Base-by-base conservation (phyloP, 306 rosid genomes). In the Prunus dulcis region DNA sequence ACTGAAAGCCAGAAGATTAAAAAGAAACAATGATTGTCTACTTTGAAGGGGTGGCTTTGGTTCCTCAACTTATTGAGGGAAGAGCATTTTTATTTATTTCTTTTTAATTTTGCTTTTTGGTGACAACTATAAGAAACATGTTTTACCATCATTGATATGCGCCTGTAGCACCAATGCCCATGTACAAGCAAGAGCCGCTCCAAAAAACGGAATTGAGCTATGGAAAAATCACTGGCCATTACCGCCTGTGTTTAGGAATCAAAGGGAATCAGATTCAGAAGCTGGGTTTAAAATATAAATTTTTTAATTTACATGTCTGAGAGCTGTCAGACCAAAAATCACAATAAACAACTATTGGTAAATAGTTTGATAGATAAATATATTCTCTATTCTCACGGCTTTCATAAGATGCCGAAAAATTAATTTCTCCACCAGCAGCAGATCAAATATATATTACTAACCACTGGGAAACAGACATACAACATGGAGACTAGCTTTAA, bases 121-220 rank as follows among this genome's bases (percentile, higher is more conserved):
- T 66, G 3, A 17, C 69, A 76, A 69, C 27, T 47, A 57, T 18
- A 66, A 62, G 61, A 69, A 69, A 80, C 18, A 82, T 73, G 69
- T n/a, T 84, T 81, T 91, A 91, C 98, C 98, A 93, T 91, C 98
- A 91, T 85, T 56, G 97, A 83, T 80, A 91, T 93, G 79, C 96
- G 81, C 62, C 98, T 83, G 77, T 93, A 91, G 75, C 98, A 93
- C 98, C 98, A 91, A 69, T 93, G 97, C 60, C 98, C 98, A 50
- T 93, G 97, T 22, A 93, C 93, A 88, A 91, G 77, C 87, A 93
- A 87, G 76, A 93, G 83, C 11, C 92, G 93, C 84, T 93, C 98
- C 81, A 93, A 81, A 82, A 88, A 91, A 69, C 87, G 85, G 67
- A 93, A 93, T 73, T 93, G 96, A 70, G 90, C 93, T 65, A 93